Base-by-base conservation (phyloP, 768 basidiomycete species). In the Xanthoconium purpureum region DNA sequence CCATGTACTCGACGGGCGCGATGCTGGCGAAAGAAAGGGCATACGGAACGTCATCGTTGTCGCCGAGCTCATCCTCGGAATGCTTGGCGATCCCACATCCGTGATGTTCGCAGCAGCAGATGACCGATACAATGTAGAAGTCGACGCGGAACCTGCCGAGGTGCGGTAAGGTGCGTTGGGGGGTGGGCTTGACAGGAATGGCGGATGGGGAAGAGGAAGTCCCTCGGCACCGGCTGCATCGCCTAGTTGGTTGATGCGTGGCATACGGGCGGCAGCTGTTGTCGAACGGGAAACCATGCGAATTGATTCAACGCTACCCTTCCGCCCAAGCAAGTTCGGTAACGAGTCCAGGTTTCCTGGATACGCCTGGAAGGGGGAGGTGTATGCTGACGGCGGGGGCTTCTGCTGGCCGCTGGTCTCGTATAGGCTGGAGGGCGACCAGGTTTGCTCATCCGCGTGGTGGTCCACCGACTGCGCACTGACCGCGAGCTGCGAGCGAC, bases 11-110 rank as follows among this genome's bases (percentile, higher is more conserved):
- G 79, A 72, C 0, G 86, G 85, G n/a, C 87, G 78, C 1, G 84
- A 85, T 1, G 86, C 79, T 0, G 88, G 88, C 5, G 85, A 80
- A 51, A 88, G 80, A 73, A 88, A 88, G 1, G 88, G 85, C 0
- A 81, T 74, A 28, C 88, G 82, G 75, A 90, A 89, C 14, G 56
- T 63, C 11, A 71, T 58, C 6, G 77, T 79, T 38, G 77, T 79
- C 1, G 75, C 71, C 20, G 75, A 78, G 51, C 68, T 66, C 30
- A 64, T 70, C 32, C 82, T 68, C 14, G 83, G 81, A 47, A 80
- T 58, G 6, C 47, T 12, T 30, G 62, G 47, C 2, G 56, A 17
- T 11, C 51, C 43, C 0, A 11, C 24, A 9, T 69, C 68, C 2
- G 62, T 8, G 1, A 68, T 47, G 28, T 50, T 60, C 0, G 69